Percentiles rank a stretch among this genome's conserved stretches.
phyloP scores from a whole-genome alignment of 352 stramenopile species.

The Globisporangium splendens region DNA sequence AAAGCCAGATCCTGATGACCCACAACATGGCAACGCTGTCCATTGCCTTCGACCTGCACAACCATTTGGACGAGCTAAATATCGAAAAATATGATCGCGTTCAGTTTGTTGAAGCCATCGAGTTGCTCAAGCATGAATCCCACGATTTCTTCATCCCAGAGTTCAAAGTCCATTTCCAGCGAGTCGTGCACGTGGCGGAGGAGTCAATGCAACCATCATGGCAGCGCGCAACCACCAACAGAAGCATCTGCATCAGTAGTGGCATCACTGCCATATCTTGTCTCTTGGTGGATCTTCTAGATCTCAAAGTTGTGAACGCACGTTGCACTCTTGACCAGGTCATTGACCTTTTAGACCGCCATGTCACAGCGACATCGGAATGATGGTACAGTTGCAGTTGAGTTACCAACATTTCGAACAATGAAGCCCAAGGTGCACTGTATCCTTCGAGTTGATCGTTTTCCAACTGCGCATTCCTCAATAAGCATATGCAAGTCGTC shows the following conservation, averaged over 20 bases:
- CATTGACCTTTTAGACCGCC: too few species aligned
- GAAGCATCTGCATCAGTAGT: background rate
- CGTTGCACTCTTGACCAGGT: too few species aligned
- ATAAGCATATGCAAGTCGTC: too few species aligned
- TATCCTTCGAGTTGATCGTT: too few species aligned
- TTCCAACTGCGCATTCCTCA: too few species aligned
- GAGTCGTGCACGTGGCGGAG: background rate
- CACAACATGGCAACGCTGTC: slow-evolving; percentile 23
- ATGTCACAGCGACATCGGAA: too few species aligned
- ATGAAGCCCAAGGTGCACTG: too few species aligned
- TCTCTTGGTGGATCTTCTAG: background rate
- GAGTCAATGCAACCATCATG: background rate
- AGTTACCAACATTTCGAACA: too few species aligned
- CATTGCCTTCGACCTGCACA: slow-evolving; percentile 4
- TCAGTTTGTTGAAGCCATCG: background rate
- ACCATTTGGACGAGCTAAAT: slow-evolving; percentile 2
- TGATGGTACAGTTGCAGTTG: too few species aligned
- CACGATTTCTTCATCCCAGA: background rate
- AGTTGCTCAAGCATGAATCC: background rate
- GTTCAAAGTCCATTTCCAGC: too few species aligned
- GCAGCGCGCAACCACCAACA: background rate
- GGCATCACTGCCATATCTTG: background rate
- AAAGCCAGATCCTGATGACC: slow-evolving; percentile 19
- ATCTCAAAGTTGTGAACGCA: too few species aligned
- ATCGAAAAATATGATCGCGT: slow-evolving; percentile 15